These are phyloP conservation scores for Asclepias syriaca DNA, from an alignment of 257 asterid species.

Conservation along the genomic window DNA sequence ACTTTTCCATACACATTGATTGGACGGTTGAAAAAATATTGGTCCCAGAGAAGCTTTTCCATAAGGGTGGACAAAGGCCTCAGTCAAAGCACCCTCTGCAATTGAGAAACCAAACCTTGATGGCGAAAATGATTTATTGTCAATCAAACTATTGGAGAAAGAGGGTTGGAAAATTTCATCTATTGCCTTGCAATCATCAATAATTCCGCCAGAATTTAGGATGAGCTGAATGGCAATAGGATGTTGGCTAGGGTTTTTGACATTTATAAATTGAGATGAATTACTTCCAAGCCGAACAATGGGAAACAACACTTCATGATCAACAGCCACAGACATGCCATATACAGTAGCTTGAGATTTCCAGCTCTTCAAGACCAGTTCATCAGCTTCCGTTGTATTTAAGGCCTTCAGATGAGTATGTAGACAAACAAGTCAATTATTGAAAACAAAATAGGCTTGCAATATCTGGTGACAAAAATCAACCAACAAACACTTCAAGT, in stretches of 20 bases:
- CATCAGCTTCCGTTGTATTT: conserved; percentile 52
- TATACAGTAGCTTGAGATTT: conserved; percentile 63
- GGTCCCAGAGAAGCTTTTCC: conserved; percentile 73
- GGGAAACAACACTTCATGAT: conserved; percentile 47
- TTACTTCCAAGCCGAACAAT: conserved; percentile 61
- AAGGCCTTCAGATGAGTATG: conserved; percentile 40
- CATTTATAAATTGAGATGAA: conserved; percentile 51
- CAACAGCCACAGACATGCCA: conserved; percentile 52
- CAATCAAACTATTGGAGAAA: conserved; percentile 40
- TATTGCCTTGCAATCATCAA: conserved; percentile 51
- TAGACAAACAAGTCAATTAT: conserved; percentile 14
- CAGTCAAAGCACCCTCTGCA: conserved; percentile 70
- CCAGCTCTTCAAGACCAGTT: conserved; percentile 62
- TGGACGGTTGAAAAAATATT: conserved; percentile 74
- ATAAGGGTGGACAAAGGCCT: conserved; percentile 65
- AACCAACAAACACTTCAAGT: neutral
- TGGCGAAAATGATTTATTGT: conserved; percentile 41
- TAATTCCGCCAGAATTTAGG: conserved; percentile 64
- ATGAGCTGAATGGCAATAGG: conserved; percentile 74
- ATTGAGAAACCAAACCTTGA: conserved; percentile 77
- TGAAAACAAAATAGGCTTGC: conserved; percentile 8
- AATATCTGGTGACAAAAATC: neutral
- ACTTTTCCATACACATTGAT: conserved; percentile 79
- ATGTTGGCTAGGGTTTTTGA: conserved; percentile 64
- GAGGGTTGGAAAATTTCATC: conserved; percentile 45